A percentile compares a stretch with the other conserved stretches of the same genome.
Conservation (phyloP, 768 basidiomycete genomes). For the Serendipita sp. region DNA sequence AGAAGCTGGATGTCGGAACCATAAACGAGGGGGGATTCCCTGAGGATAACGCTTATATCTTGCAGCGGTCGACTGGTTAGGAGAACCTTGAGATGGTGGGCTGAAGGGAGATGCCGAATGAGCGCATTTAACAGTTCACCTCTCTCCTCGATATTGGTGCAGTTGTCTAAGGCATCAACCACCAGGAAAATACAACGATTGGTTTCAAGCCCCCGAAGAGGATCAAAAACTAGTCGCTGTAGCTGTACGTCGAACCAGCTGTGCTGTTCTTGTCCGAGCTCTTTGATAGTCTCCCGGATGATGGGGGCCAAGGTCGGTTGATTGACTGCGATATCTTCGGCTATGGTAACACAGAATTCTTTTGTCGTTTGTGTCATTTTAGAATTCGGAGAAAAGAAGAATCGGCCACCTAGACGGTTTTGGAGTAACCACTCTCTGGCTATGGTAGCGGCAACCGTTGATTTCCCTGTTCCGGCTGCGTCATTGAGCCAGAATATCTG, state of each 20-base stretch:
- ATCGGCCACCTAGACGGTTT: not conserved
- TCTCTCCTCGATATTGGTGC: not conserved
- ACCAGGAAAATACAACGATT: not conserved
- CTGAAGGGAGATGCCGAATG: too few relatives aligned
- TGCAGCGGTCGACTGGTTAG: not conserved
- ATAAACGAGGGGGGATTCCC: not conserved
- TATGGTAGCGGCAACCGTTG: not conserved
- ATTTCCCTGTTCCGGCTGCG: not conserved
- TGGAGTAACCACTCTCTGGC: not conserved
- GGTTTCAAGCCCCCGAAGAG: not conserved
- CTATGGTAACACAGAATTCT: not conserved
- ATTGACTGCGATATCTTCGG: not conserved
- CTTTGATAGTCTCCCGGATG: not conserved
- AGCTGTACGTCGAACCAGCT: not conserved
- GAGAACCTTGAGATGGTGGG: too few relatives aligned
- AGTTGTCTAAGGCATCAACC: not conserved
- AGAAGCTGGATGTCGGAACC: not conserved
- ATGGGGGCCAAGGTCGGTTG: not conserved
- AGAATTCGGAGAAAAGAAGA: not conserved
- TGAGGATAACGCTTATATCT: not conserved
- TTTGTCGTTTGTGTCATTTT: too few relatives aligned
- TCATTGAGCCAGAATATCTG: conserved; percentile 3
- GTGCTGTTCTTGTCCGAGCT: not conserved
- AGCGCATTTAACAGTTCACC: not conserved
- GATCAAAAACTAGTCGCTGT: not conserved